phyloP scores from a whole-genome alignment of 352 stramenopile genomes.

The Phytophthora litchii region DNA sequence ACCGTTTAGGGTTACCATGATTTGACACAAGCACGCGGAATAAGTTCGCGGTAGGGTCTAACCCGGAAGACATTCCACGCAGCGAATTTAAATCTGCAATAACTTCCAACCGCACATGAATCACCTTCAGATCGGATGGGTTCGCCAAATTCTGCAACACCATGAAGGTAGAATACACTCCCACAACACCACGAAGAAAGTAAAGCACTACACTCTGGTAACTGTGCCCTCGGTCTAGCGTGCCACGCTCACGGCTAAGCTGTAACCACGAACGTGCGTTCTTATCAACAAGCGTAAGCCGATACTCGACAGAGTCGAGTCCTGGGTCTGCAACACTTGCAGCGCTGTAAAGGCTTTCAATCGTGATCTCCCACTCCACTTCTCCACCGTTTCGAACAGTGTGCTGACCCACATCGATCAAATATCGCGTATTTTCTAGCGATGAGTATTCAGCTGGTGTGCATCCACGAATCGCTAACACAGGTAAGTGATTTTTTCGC shows the following conservation, averaged over 20 bases:
- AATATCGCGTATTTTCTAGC: slow-evolving; percentile 81
- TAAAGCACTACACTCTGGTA: slow-evolving; percentile 89
- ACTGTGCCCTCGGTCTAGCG: slow-evolving; percentile 66
- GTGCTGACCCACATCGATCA: slow-evolving; percentile 89
- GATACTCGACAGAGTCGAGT: slow-evolving; percentile 77
- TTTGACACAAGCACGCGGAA: slow-evolving; percentile 89
- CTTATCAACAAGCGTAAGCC: slow-evolving; percentile 73
- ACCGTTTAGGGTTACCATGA: slow-evolving; percentile 62
- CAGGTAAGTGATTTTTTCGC: slow-evolving; percentile 55
- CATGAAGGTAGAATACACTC: slow-evolving; percentile 87
- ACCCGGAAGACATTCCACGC: slow-evolving; percentile 76
- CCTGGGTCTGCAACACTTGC: slow-evolving; percentile 31
- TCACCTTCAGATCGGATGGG: slow-evolving; percentile 85
- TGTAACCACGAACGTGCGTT: slow-evolving; percentile 82
- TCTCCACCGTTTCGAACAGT: slow-evolving; percentile 87
- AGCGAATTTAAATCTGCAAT: slow-evolving; percentile 87
- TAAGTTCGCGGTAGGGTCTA: slow-evolving; percentile 73
- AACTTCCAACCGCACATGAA: slow-evolving; percentile 85
- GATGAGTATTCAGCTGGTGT: slow-evolving; percentile 84
- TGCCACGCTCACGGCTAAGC: slow-evolving; percentile 80
- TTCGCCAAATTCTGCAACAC: slow-evolving; percentile 87
- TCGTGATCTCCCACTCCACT: slow-evolving; percentile 90
- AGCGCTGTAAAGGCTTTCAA: slow-evolving; percentile 76
- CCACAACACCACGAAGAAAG: slow-evolving; percentile 80
- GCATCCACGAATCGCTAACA: slow-evolving; percentile 77